phyloP scores from a whole-genome alignment of 768 basidiomycete genomes.

The Lanmaoa pseudosensibilis region DNA sequence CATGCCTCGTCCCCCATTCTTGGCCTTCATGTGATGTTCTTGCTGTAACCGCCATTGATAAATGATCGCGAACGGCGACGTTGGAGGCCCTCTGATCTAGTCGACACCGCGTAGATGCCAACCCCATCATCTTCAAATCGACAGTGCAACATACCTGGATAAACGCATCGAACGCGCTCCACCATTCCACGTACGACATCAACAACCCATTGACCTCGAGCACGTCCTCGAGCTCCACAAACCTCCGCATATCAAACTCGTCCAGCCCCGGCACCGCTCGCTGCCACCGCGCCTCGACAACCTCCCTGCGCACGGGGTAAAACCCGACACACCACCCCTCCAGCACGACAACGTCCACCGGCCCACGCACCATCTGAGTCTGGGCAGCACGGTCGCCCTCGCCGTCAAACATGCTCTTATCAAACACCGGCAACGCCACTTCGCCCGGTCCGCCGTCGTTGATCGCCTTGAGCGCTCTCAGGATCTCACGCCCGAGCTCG shows the following conservation, averaged over 20 bases:
- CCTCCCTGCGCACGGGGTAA: constrained; percentile 52
- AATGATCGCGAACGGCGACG: constrained; percentile 49
- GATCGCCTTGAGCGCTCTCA: constrained; percentile 50
- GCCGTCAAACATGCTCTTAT: constrained; percentile 80
- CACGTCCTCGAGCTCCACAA: constrained; percentile 53
- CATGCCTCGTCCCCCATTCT: constrained; percentile 89
- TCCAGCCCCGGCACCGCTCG: constrained; percentile 25
- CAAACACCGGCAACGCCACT: constrained; percentile 75
- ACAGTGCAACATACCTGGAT: constrained; percentile 50
- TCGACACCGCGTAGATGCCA: neutral
- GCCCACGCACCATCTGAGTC: constrained; percentile 43
- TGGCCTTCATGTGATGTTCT: constrained; percentile 84
- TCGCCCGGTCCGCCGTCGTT: constrained; percentile 23
- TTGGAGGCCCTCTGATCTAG: constrained; percentile 41
- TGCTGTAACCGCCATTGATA: constrained; percentile 91
- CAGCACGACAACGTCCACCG: constrained; percentile 80
- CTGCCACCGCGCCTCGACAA: constrained; percentile 56
- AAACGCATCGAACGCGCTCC: constrained; percentile 70
- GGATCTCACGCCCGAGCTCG: constrained; percentile 53
- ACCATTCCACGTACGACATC: constrained; percentile 60
- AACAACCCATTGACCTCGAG: constrained; percentile 63
- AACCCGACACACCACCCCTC: constrained; percentile 99
- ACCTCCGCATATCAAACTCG: constrained; percentile 35
- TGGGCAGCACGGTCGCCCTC: constrained; percentile 76
- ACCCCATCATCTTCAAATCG: neutral